Conservation (phyloP, 176 grass and related monocot species). For the Poa pratensis region DNA sequence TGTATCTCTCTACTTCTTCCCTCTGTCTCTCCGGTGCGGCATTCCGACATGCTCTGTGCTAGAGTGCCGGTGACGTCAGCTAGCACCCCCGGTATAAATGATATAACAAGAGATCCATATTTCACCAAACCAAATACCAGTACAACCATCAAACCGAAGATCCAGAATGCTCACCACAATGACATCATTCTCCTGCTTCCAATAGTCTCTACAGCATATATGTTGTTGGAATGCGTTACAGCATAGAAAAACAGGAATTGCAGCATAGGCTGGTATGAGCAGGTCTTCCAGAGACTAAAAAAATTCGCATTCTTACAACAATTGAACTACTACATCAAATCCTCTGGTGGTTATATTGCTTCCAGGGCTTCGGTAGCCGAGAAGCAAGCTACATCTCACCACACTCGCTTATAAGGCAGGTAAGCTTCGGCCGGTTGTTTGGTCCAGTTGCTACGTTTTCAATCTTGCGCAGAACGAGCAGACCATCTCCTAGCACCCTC, state of each 20-base stretch:
- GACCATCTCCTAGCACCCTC: conserved; percentile 84
- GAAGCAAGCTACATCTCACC: conserved; percentile 84
- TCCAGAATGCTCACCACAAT: background rate
- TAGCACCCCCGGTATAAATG: background rate
- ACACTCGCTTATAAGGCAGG: conserved; percentile 78
- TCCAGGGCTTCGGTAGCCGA: background rate
- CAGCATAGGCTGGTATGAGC: background rate
- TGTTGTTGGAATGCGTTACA: background rate
- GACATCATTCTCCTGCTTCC: background rate
- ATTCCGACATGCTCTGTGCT: no score
- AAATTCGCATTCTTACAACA: conserved; percentile 2
- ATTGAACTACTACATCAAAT: background rate
- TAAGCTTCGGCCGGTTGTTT: conserved; percentile 91
- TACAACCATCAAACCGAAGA: no score
- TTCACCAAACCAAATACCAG: no score
- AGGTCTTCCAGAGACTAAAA: background rate
- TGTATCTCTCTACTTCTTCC: no score
- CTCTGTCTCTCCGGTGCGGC: no score
- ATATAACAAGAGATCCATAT: no score
- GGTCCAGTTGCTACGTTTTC: conserved; percentile 90
- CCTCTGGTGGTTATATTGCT: background rate
- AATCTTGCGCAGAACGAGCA: conserved; percentile 84
- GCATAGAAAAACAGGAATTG: background rate
- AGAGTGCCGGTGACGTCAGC: no score
- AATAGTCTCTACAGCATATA: conserved; percentile 21